Conservation (phyloP, 129 eudicot genomes). For the Artemisia argyi region DNA sequence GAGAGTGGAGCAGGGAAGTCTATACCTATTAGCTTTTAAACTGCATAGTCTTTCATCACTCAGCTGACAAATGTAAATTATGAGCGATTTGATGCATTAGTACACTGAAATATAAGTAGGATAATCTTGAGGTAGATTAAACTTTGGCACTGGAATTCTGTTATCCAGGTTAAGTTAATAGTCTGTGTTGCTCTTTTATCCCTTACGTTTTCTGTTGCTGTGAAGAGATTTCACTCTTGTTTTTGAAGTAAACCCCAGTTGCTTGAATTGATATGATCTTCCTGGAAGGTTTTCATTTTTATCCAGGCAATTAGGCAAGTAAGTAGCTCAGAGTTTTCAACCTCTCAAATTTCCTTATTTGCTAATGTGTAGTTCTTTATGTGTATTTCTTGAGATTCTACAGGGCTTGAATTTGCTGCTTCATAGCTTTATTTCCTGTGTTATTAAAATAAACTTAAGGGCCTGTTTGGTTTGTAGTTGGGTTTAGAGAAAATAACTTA, state of each 20-base stretch:
- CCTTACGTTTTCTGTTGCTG: neutral
- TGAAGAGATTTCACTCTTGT: neutral
- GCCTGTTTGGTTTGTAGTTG: too few relatives aligned
- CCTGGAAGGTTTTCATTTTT: neutral
- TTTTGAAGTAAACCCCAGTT: neutral
- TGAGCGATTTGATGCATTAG: conserved; percentile 20
- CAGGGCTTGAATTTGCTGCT: neutral
- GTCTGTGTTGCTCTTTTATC: neutral
- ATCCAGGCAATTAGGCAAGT: neutral
- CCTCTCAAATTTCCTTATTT: neutral
- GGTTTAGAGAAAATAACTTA: too few relatives aligned
- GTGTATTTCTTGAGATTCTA: neutral
- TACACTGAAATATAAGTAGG: conserved; percentile 16
- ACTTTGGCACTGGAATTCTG: conserved; percentile 15
- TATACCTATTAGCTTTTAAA: conserved; percentile 9
- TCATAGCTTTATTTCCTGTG: neutral
- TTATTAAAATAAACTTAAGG: neutral
- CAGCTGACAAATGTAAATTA: conserved; percentile 15
- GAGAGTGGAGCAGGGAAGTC: conserved; percentile 11
- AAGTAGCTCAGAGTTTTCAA: neutral
- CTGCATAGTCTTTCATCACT: neutral
- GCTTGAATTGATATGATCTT: neutral
- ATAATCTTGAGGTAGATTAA: neutral
- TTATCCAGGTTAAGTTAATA: conserved; percentile 14
- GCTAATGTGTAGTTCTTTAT: neutral